phyloP scores from a whole-genome alignment of 441 rosid species.

The Eutrema salsugineum region DNA sequence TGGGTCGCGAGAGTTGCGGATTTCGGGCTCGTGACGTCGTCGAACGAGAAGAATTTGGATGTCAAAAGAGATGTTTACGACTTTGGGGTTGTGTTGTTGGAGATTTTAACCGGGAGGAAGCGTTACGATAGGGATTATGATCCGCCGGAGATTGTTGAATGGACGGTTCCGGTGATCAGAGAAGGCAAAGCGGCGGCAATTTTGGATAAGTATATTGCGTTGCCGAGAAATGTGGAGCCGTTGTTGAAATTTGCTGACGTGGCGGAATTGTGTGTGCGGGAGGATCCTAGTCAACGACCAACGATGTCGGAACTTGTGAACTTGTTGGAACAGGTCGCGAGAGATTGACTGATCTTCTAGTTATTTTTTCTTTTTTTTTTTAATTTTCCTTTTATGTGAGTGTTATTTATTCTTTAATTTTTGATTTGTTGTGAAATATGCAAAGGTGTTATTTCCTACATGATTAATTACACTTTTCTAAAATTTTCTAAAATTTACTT shows the following conservation, averaged over 20 bases:
- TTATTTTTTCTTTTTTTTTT: background rate
- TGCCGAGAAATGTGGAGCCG: conserved; percentile 70
- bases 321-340: conserved; percentile 59
- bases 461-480: background rate
- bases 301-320: conserved; percentile 47
- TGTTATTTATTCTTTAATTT: conserved; percentile 9
- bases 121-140: conserved; percentile 57
- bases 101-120: conserved; percentile 88
- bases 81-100: conserved; percentile 72
- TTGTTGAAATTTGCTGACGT: conserved; percentile 69
- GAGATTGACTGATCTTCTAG: conserved; percentile 60
- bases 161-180: conserved; percentile 61
- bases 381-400: background rate
- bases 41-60: conserved; percentile 47
- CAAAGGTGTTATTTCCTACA: background rate
- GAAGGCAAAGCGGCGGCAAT: conserved; percentile 56
- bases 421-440: background rate
- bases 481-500: too few species aligned
- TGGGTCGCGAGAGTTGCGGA: conserved; percentile 88
- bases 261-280: conserved; percentile 57
- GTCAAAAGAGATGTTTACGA: conserved; percentile 57
- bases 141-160: conserved; percentile 62
- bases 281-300: conserved; percentile 60
- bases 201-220: conserved; percentile 50
- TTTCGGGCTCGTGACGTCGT: conserved; percentile 65